phyloP scores from a whole-genome alignment of 108 stramenopile species.

The Skeletonema costatum region DNA sequence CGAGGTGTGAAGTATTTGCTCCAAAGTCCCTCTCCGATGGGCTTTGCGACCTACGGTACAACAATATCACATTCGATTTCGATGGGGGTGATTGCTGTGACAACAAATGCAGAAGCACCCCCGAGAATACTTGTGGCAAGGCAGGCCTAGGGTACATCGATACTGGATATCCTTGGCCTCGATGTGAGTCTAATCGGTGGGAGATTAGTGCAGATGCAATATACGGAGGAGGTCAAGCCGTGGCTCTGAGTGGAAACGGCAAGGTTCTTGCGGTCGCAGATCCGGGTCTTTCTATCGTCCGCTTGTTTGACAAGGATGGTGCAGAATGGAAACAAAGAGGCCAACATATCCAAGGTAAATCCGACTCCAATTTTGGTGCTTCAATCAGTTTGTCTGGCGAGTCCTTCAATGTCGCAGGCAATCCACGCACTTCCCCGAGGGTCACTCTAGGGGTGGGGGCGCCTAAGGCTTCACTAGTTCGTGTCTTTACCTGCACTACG shows the following conservation, averaged over 20 bases:
- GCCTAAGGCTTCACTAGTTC: neutral
- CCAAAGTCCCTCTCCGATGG: neutral
- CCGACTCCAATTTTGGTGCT: neutral
- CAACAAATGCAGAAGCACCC: neutral
- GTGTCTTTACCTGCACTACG: slow-evolving; percentile 13
- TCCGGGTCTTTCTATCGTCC: neutral
- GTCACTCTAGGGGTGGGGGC: slow-evolving; percentile 6
- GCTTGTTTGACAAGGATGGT: neutral
- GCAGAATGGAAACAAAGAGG: neutral
- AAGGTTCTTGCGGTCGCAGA: neutral
- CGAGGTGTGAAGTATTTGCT: neutral
- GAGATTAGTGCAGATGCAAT: neutral
- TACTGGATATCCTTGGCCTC: neutral
- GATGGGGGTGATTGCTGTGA: slow-evolving; percentile 20
- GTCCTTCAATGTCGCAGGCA: neutral
- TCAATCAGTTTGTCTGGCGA: neutral
- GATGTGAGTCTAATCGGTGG: neutral
- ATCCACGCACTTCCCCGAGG: neutral
- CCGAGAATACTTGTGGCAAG: slow-evolving; percentile 5
- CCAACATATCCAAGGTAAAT: neutral
- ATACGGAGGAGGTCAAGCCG: neutral
- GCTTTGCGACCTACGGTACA: neutral
- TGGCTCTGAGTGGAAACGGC: neutral
- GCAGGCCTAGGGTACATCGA: neutral
- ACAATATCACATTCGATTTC: neutral